A percentile compares a stretch with the other conserved stretches of the same genome.
Conservation (phyloP, 257 asterid species). For the Hygrophila difformis region DNA sequence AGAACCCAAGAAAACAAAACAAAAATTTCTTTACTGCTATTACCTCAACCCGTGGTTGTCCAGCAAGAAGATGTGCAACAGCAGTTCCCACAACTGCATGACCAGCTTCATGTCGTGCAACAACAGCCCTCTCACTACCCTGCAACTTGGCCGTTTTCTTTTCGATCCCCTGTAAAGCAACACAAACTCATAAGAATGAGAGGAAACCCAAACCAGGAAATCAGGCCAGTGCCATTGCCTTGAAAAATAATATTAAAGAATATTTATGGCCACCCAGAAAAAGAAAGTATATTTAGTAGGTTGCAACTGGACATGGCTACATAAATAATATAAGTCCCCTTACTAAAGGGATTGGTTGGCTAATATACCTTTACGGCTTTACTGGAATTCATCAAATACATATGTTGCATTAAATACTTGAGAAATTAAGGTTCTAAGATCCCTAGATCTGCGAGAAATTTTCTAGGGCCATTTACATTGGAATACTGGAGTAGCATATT, state of each 20-base stretch:
- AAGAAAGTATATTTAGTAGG: background rate
- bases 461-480: no score
- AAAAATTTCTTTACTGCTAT: constrained; percentile 4
- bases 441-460: no score
- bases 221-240: constrained; percentile 5
- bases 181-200: constrained; percentile 9
- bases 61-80: constrained; percentile 90
- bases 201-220: constrained; percentile 12
- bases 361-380: background rate
- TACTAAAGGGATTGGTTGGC: no score
- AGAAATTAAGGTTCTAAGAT: no score
- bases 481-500: no score
- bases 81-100: constrained; percentile 99
- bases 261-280: constrained; percentile 4
- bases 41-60: constrained; percentile 99
- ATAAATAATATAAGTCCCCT: no score
- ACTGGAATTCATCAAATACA: no score
- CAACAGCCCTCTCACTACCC: constrained; percentile 95
- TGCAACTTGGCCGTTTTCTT: constrained; percentile 89
- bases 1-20: background rate
- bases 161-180: constrained; percentile 75
- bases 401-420: no score
- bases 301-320: no score
- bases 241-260: no score
- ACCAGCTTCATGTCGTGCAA: constrained; percentile 99